phyloP scores from a whole-genome alignment of 1,284 basidiomycete genomes.

The Trametes hirsuta region DNA sequence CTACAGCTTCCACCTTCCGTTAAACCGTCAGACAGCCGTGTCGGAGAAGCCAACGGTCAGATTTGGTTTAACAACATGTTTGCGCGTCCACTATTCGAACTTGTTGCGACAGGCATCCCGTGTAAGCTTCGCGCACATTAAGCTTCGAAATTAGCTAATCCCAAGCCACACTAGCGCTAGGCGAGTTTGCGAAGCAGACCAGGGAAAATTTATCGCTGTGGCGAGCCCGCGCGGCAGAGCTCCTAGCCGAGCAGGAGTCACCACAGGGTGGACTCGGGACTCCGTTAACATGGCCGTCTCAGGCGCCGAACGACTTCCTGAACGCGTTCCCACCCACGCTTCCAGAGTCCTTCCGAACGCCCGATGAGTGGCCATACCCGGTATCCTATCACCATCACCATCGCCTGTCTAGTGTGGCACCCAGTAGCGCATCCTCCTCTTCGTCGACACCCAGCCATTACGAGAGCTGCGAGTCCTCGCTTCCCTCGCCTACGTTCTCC shows the following conservation, averaged over 20 bases:
- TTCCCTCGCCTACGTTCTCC: slow-evolving; percentile 31
- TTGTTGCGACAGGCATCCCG: slow-evolving; percentile 74
- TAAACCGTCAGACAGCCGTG: slow-evolving; percentile 61
- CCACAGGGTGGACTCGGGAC: slow-evolving; percentile 7
- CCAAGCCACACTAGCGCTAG: slow-evolving; percentile 53
- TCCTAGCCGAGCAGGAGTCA: slow-evolving; percentile 33
- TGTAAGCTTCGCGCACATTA: slow-evolving; percentile 46
- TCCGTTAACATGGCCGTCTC: slow-evolving; percentile 35
- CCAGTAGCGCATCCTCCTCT: slow-evolving; percentile 17
- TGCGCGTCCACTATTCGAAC: slow-evolving; percentile 80
- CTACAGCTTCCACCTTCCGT: slow-evolving; percentile 80
- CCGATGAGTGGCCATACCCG: slow-evolving; percentile 22
- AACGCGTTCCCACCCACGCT: slow-evolving; percentile 66
- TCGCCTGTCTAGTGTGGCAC: slow-evolving; percentile 15
- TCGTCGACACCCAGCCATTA: slow-evolving; percentile 31
- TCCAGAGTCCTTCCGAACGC: slow-evolving; percentile 40
- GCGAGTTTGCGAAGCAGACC: slow-evolving; percentile 64
- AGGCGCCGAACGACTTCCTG: slow-evolving; percentile 53
- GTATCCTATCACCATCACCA: slow-evolving; percentile 19
- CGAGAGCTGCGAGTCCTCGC: slow-evolving; percentile 34
- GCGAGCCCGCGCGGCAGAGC: slow-evolving; percentile 53
- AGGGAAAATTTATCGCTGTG: slow-evolving; percentile 67
- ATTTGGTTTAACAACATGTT: slow-evolving; percentile 89
- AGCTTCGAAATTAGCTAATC: background rate
- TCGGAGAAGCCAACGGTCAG: slow-evolving; percentile 82